Base-by-base conservation (phyloP, 1,284 basidiomycete genomes). In the Moesziomyces sp. region DNA sequence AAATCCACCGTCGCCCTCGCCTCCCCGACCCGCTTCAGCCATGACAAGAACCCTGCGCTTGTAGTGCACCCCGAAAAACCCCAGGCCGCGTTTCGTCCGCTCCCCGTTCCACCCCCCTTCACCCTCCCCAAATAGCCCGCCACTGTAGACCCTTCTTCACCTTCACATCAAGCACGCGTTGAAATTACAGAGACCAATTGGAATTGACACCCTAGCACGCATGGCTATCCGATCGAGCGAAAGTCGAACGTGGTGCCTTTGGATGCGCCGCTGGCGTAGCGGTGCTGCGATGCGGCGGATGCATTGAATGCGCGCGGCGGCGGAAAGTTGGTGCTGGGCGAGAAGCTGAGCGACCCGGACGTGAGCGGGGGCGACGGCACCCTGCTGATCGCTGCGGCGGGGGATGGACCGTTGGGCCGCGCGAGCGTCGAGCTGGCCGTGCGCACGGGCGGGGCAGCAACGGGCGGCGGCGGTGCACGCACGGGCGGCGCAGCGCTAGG, bases 401-500 rank as follows among this genome's bases (percentile, higher is more conserved):
- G 46, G 3, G 45, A 44, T 19, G 55, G 50, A 19, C 57, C 65
- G 43, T 74, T 74, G 48, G 61, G 44, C 4, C 52, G 59, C 1
- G 64, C 54, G 9, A 74, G 33, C n/a, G 53, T 69, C 5, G 65
- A 62, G 52, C 61, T 69, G 9, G 70, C 58, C 0, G 79, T 83
- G 16, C 74, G 60, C 5, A 78, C 52, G 11, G 77, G 83, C 23
- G 76, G 82, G 7, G 78, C 69, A 8, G 78, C 61, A 69, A 87
- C 88, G 6, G 89, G 88, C 18, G 87, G 87, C 43, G 77, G 92
- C 9, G 88, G 87, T 46, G 85, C 86, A 73, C 88, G 88, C 59
- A 91, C 90, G 81, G 89, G 90, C 50, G 81, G 84, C 24, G 53
- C 84, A 92, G 58, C 87, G 89, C 50, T 87, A 88, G 69, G 91